These are phyloP conservation scores for Hypoxylon lenormandii DNA, from an alignment of 495 filamentous ascomycete genomes.

Conservation along the genomic window DNA sequence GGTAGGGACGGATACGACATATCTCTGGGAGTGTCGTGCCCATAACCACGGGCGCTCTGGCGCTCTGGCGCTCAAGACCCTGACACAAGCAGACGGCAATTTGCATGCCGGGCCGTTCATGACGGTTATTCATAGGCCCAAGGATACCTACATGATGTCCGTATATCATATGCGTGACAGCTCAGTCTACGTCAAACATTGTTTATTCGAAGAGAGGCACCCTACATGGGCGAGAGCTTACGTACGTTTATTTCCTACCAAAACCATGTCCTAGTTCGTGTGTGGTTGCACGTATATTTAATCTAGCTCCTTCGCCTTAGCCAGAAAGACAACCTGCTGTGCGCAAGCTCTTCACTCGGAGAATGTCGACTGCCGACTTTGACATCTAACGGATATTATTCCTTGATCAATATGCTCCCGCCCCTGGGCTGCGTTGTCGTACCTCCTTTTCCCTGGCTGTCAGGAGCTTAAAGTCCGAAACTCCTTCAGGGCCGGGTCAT, in stretches of 20 bases:
- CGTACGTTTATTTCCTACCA: background rate
- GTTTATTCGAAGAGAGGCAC: constrained; percentile 20
- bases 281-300: background rate
- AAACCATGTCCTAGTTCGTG: background rate
- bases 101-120: constrained; percentile 16
- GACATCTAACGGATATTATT: background rate
- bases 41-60: background rate
- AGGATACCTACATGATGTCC: constrained; percentile 24
- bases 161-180: constrained; percentile 26
- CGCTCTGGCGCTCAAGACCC: constrained; percentile 8
- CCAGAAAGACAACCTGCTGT: background rate
- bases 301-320: background rate
- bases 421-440: background rate
- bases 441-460: background rate
- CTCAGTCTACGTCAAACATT: constrained; percentile 21
- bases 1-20: background rate
- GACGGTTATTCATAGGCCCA: constrained; percentile 26
- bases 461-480: background rate
- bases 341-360: background rate
- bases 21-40: background rate
- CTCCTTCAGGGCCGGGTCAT: background rate
- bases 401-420: background rate
- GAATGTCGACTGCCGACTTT: background rate
- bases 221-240: constrained; percentile 1
- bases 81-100: constrained; percentile 18